Percentiles rank a stretch among this genome's conserved stretches.
Evolutionary conservation across 345 rosid genomes (phyloP).

Genomic region (Brassica incana): DNA sequence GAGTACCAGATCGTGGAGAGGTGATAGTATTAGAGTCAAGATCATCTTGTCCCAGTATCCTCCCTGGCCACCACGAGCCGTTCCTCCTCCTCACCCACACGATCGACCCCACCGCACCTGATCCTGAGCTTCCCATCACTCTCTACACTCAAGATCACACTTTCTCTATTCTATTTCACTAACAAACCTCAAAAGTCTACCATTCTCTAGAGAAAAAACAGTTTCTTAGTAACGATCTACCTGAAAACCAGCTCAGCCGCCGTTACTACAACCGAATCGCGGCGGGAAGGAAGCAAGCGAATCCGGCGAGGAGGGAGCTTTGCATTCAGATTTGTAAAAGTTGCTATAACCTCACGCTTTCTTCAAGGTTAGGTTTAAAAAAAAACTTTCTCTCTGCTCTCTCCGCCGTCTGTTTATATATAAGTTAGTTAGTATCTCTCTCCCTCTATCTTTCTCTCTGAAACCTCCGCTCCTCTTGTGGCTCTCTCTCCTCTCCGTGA

Average conservation of each 20-base stretch:
- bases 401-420: not conserved
- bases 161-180: not conserved
- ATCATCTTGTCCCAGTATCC: slow-evolving; percentile 79
- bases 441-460: slow-evolving; percentile 18
- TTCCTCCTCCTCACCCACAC: slow-evolving; percentile 98
- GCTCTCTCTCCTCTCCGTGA: slow-evolving; percentile 34
- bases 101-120: slow-evolving; percentile 67
- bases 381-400: not conserved
- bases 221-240: not conserved
- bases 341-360: slow-evolving; percentile 48
- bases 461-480: slow-evolving; percentile 24
- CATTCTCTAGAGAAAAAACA: not conserved
- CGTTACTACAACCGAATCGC: not conserved
- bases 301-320: slow-evolving; percentile 48
- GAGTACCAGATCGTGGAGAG: slow-evolving; percentile 94
- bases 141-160: not conserved
- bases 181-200: not conserved
- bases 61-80: slow-evolving; percentile 99
- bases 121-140: slow-evolving; percentile 56
- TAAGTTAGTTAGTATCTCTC: slow-evolving; percentile 1
- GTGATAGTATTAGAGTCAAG: slow-evolving; percentile 71
- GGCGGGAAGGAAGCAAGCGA: slow-evolving; percentile 30
- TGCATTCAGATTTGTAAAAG: slow-evolving; percentile 64
- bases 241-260: not conserved
- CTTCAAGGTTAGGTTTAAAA: slow-evolving; percentile 9